phyloP scores from a whole-genome alignment of 2,329 filamentous ascomycete genomes.

The Lachnellula cervina region DNA sequence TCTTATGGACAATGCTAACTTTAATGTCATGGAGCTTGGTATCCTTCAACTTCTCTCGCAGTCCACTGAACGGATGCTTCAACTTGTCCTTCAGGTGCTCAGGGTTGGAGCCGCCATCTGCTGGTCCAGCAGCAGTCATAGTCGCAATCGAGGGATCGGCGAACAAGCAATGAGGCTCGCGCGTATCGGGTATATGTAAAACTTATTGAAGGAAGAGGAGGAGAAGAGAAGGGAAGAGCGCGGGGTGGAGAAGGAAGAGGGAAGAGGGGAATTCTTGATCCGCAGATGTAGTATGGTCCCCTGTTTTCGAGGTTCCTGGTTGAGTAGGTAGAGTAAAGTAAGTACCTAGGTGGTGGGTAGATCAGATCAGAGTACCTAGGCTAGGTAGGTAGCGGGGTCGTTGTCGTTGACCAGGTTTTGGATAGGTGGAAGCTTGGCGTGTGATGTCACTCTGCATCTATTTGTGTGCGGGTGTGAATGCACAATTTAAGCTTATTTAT shows the following conservation, averaged over 20 bases:
- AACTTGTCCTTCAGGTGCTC: constrained; percentile 38
- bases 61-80: constrained; percentile 42
- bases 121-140: constrained; percentile 25
- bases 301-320: background rate
- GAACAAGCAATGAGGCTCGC: background rate
- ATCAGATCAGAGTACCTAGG: no score
- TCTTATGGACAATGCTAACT: constrained; percentile 52
- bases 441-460: background rate
- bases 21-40: constrained; percentile 54
- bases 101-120: constrained; percentile 26
- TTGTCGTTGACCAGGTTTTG: background rate
- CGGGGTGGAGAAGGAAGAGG: background rate
- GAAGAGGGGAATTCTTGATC: background rate
- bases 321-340: background rate
- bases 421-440: background rate
- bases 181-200: background rate
- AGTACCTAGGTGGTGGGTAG: no score
- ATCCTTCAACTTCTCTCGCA: constrained; percentile 49
- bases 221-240: background rate
- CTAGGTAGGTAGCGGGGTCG: no score
- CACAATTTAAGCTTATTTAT: constrained; percentile 9
- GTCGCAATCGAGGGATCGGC: background rate
- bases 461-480: background rate
- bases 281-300: background rate
- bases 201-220: background rate